A percentile compares a stretch with the other conserved stretches of the same genome.
These are phyloP conservation scores for Claviceps sp. DNA, from an alignment of 2,329 filamentous ascomycete species.

Conservation along the genomic window DNA sequence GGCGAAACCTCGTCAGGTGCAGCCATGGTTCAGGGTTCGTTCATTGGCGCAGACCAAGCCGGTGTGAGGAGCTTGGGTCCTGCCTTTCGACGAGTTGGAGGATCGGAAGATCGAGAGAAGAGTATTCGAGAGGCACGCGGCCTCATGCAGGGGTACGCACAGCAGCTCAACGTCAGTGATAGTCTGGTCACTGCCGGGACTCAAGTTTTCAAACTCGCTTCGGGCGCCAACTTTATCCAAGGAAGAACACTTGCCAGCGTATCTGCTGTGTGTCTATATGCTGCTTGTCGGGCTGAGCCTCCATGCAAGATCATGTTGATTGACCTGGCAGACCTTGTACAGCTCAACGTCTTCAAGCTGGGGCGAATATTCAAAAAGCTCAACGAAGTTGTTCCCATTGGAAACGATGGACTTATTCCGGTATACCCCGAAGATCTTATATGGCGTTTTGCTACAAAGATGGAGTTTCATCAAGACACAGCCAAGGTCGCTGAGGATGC, in stretches of 20 bases:
- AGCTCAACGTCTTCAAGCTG: conserved; percentile 83
- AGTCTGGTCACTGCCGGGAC: conserved; percentile 51
- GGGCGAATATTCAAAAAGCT: conserved; percentile 82
- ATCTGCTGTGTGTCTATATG: conserved; percentile 81
- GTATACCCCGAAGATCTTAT: conserved; percentile 85
- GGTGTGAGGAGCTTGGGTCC: conserved; percentile 56
- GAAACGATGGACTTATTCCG: conserved; percentile 50
- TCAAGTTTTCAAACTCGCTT: conserved; percentile 64
- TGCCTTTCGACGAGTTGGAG: conserved; percentile 46
- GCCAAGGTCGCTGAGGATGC: conserved; percentile 81
- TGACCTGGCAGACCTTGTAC: conserved; percentile 74
- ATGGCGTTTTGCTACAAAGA: conserved; percentile 75
- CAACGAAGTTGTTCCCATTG: conserved; percentile 55
- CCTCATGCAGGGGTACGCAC: conserved; percentile 49
- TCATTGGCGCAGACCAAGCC: conserved; percentile 73
- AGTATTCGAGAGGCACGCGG: conserved; percentile 44
- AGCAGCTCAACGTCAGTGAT: conserved; percentile 46
- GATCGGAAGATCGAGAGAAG: conserved; percentile 44
- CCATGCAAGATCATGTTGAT: conserved; percentile 86
- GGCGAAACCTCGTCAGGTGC: conserved; percentile 77
- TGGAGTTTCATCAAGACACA: conserved; percentile 76
- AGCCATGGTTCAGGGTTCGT: conserved; percentile 82
- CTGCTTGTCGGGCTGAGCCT: conserved; percentile 66
- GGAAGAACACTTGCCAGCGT: conserved; percentile 78
- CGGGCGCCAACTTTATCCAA: conserved; percentile 65